These are phyloP conservation scores for Terana coerulea DNA, from an alignment of 768 basidiomycete species.

Conservation along the genomic window DNA sequence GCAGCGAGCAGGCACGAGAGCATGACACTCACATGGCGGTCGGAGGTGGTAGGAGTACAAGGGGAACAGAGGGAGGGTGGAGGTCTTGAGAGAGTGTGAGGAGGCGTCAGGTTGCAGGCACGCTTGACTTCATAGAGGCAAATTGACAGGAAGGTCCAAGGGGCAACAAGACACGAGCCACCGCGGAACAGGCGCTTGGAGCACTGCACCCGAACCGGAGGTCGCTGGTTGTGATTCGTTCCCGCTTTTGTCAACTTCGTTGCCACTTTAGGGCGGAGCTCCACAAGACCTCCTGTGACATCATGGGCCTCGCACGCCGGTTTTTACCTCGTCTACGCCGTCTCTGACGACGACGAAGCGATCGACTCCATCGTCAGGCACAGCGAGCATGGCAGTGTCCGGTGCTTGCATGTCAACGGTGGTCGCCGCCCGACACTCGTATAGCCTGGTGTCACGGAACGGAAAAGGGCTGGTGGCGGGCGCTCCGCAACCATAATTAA, in stretches of 20 bases:
- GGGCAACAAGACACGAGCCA: background rate
- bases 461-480: no score
- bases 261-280: background rate
- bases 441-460: no score
- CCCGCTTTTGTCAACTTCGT: background rate
- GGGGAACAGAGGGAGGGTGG: background rate
- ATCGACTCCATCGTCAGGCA: background rate
- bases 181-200: constrained; percentile 1
- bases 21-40: background rate
- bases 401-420: no score
- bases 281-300: background rate
- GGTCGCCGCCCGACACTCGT: no score
- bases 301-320: background rate
- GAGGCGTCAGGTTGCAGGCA: background rate
- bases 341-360: background rate
- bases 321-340: background rate
- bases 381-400: no score
- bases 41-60: background rate
- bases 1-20: background rate
- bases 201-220: background rate
- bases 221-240: background rate
- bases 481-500: no score
- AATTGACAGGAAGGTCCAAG: no score
- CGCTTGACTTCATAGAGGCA: background rate
- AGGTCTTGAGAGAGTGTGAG: background rate